A percentile compares a stretch with the other conserved stretches of the same genome.
Evolutionary conservation across 1,284 basidiomycete genomes (phyloP).

Genomic region (Phellopilus nigrolimitatus): DNA sequence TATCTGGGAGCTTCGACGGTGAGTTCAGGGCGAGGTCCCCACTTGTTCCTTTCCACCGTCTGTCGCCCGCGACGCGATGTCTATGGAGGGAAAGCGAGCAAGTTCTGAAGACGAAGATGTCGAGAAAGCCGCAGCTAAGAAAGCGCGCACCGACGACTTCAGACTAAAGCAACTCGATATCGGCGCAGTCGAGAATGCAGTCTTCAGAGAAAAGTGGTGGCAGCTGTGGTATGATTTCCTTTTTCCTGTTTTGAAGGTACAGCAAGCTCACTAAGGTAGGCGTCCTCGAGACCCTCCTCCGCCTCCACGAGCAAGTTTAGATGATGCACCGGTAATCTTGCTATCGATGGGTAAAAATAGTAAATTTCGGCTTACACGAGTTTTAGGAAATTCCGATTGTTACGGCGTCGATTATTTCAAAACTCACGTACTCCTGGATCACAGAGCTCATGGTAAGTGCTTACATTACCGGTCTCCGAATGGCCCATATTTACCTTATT

Average conservation of each 20-base stretch:
- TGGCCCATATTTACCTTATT: not conserved
- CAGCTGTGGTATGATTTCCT: conserved; percentile 34
- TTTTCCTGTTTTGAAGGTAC: conserved; percentile 4
- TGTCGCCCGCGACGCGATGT: conserved; percentile 6
- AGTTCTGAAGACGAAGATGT: conserved; percentile 1
- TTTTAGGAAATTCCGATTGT: conserved; percentile 52
- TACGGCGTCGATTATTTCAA: conserved; percentile 49
- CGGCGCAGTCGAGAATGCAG: conserved; percentile 38
- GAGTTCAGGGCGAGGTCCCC: too few species aligned
- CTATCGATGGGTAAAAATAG: not conserved
- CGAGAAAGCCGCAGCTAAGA: not conserved
- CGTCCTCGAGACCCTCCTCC: conserved; percentile 54
- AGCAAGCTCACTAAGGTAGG: conserved; percentile 32
- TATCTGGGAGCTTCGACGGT: too few species aligned
- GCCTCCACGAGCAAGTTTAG: conserved; percentile 51
- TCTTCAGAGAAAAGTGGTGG: conserved; percentile 45
- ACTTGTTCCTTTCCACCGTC: not conserved
- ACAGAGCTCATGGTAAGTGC: conserved; percentile 60
- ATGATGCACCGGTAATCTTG: conserved; percentile 44
- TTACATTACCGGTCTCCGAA: conserved; percentile 17
- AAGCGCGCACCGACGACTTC: conserved; percentile 10
- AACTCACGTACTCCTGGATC: conserved; percentile 61
- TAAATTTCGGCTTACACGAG: conserved; percentile 4
- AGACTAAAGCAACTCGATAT: conserved; percentile 37
- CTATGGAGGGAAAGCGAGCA: conserved; percentile 1